phyloP scores from a whole-genome alignment of 345 rosid species.

The Lumnitzera racemosa region DNA sequence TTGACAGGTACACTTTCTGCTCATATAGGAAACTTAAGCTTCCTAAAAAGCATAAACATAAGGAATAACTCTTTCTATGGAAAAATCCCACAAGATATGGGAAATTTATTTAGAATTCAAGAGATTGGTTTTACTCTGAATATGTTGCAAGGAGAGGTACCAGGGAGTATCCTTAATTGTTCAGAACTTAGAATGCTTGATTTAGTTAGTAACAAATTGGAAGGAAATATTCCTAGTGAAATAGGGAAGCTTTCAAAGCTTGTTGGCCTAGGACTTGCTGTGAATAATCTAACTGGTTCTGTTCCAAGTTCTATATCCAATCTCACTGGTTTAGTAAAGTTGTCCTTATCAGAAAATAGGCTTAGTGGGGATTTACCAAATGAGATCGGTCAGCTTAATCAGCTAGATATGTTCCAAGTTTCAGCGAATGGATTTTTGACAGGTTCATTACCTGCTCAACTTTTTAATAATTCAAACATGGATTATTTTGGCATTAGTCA shows the following conservation, averaged over 20 bases:
- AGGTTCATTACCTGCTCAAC: constrained; percentile 21
- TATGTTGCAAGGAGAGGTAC: constrained; percentile 21
- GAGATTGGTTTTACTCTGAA: constrained; percentile 6
- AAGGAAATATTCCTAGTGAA: constrained; percentile 19
- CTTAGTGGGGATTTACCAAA: constrained; percentile 18
- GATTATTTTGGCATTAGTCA: neutral
- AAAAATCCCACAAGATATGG: constrained; percentile 17
- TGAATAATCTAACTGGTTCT: constrained; percentile 18
- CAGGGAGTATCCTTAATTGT: constrained; percentile 16
- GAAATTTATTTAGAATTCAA: constrained; percentile 12
- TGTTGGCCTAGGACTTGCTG: constrained; percentile 6
- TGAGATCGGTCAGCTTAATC: constrained; percentile 12
- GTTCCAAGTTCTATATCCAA: constrained; percentile 20
- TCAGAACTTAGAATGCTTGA: constrained; percentile 9
- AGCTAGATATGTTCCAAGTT: constrained; percentile 14
- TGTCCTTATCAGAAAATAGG: constrained; percentile 16
- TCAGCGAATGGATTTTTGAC: constrained; percentile 10
- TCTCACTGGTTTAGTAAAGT: constrained; percentile 4
- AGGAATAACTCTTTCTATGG: constrained; percentile 16
- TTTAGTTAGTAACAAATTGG: constrained; percentile 15
- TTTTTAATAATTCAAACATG: constrained; percentile 15
- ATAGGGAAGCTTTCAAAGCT: constrained; percentile 17
- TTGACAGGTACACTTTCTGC: constrained; percentile 21
- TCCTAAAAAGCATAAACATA: constrained; percentile 10
- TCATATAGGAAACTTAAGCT: constrained; percentile 21